Conservation (phyloP, 306 rosid genomes). For the Parietaria judaica region DNA sequence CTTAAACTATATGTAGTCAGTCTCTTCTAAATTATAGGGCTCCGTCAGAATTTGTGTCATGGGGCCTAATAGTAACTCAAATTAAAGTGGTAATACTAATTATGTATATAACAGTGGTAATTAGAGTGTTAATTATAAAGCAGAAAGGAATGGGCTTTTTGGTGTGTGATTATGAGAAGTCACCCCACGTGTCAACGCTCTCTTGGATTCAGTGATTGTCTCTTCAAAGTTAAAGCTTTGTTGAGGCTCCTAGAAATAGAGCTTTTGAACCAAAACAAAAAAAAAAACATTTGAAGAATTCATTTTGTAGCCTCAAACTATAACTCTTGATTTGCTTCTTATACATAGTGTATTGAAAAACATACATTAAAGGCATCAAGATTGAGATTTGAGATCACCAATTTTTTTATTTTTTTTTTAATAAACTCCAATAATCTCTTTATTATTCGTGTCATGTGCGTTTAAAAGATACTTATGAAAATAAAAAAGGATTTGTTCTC, state of each 20-base stretch:
- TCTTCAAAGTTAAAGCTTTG: conserved; percentile 22
- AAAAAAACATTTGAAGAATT: conserved; percentile 28
- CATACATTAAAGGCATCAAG: conserved; percentile 11
- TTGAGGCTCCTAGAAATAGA: conserved; percentile 21
- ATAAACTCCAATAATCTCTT: too few relatives aligned
- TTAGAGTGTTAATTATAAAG: conserved; percentile 3
- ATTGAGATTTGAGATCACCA: conserved; percentile 4
- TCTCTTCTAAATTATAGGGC: too few relatives aligned
- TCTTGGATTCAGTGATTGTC: conserved; percentile 32
- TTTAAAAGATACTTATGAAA: too few relatives aligned
- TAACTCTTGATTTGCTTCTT: conserved; percentile 29
- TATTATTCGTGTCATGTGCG: too few relatives aligned
- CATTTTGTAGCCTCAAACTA: conserved; percentile 29
- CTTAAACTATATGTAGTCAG: too few relatives aligned
- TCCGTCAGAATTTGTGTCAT: too few relatives aligned
- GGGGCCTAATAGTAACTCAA: neutral
- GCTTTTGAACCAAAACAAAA: conserved; percentile 22
- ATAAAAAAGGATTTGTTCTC: too few relatives aligned
- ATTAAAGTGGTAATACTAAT: neutral
- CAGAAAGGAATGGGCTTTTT: conserved; percentile 45
- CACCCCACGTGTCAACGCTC: conserved; percentile 56
- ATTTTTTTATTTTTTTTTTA: neutral
- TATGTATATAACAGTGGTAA: neutral
- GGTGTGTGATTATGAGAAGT: conserved; percentile 18
- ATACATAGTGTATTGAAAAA: conserved; percentile 16